phyloP scores from a whole-genome alignment of 202 grass and related monocot genomes.

The Zoysia matrella region DNA sequence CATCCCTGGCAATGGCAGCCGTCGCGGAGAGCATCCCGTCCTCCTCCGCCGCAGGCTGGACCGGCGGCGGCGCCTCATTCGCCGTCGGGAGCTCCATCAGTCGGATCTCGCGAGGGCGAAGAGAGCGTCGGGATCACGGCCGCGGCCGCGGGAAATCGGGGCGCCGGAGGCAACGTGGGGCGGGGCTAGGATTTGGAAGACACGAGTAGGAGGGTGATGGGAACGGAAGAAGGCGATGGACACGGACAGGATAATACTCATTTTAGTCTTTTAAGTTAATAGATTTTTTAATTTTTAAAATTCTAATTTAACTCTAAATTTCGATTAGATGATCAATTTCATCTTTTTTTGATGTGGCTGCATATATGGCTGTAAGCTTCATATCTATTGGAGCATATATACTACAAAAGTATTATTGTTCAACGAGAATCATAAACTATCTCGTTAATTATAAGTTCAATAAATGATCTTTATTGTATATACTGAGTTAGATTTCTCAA shows the following conservation, averaged over 20 bases:
- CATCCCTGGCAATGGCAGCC: constrained; percentile 72
- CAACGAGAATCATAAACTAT: too few relatives aligned
- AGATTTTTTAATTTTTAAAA: too few relatives aligned
- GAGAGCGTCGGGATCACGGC: neutral
- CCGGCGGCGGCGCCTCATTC: constrained; percentile 58
- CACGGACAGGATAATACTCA: neutral
- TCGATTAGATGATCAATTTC: too few relatives aligned
- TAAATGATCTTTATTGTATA: too few relatives aligned
- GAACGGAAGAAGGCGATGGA: constrained; percentile 39
- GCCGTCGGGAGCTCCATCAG: constrained; percentile 57
- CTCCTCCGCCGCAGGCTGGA: constrained; percentile 41
- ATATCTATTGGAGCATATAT: too few relatives aligned
- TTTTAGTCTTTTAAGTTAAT: too few relatives aligned
- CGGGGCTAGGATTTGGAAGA: constrained; percentile 48
- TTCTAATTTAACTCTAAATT: too few relatives aligned
- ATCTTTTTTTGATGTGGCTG: too few relatives aligned
- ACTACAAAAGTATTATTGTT: too few relatives aligned
- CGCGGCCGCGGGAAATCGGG: constrained; percentile 18
- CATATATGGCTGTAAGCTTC: too few relatives aligned
- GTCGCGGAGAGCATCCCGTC: constrained; percentile 69
- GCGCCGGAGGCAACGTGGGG: neutral
- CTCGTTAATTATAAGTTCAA: too few relatives aligned
- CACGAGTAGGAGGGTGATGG: constrained; percentile 24
- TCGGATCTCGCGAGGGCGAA: constrained; percentile 46
- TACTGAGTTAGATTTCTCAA: too few relatives aligned